phyloP scores from a whole-genome alignment of 495 filamentous ascomycete species.

The Parathielavia hyrcaniae region DNA sequence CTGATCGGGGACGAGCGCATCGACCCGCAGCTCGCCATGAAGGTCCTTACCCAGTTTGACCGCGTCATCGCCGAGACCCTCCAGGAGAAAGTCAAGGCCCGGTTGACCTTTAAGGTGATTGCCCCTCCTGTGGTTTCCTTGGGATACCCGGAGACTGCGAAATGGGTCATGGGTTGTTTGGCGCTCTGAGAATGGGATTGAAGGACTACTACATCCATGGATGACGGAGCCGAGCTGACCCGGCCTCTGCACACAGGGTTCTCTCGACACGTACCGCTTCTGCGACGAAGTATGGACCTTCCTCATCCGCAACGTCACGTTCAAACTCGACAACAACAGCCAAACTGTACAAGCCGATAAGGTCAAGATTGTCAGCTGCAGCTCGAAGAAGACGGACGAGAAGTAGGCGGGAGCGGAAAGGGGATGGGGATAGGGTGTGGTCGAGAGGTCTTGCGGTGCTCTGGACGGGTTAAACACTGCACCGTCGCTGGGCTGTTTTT shows the following conservation, averaged over 20 bases:
- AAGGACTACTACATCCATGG: no score
- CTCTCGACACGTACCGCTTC: constrained; percentile 98
- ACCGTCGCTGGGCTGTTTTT: neutral
- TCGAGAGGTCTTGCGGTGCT: no score
- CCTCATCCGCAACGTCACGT: constrained; percentile 93
- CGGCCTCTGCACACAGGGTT: constrained; percentile 56
- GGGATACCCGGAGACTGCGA: neutral
- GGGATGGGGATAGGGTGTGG: neutral
- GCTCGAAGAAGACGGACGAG: constrained; percentile 76
- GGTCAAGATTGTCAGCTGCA: constrained; percentile 97
- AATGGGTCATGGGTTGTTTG: no score
- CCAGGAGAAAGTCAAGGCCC: constrained; percentile 81
- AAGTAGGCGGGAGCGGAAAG: constrained; percentile 30
- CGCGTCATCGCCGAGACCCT: constrained; percentile 80
- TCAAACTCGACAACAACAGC: constrained; percentile 84
- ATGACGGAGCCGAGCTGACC: neutral
- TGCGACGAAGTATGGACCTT: constrained; percentile 99
- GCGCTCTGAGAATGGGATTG: no score
- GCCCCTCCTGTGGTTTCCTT: neutral
- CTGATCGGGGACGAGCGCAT: constrained; percentile 88
- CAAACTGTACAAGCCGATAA: constrained; percentile 56
- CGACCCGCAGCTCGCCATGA: constrained; percentile 97
- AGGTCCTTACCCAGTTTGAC: constrained; percentile 91
- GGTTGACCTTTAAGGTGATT: constrained; percentile 90
- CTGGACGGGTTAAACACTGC: neutral